Evolutionary conservation across 306 rosid genomes (phyloP), one percentile per base, ranked within the genome.

Genomic region (Fragaria nilgerrensis): DNA sequence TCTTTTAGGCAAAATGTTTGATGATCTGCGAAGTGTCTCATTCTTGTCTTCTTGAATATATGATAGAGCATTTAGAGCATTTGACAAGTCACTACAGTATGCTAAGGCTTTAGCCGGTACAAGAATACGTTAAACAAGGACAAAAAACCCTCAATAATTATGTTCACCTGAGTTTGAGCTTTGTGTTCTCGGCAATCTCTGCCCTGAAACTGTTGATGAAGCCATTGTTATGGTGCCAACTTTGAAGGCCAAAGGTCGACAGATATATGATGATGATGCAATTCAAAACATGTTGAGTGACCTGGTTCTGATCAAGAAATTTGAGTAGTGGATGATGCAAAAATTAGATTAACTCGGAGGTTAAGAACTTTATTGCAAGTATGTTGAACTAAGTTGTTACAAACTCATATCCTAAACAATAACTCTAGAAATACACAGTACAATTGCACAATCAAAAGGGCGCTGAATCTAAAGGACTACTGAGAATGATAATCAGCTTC

Each of bases 161-260:
- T 48, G 8, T 37, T 37, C 41, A 37, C 1, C 22, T 5, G 58
- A 17, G 23, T 17, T 52, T 52, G 86, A 94, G 98, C 87, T 94
- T 36, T 94, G 97, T 81, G 98, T 94, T 71, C 98, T 94, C 70
- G 98, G 98, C 47, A 95, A 95, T 86, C 96, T 92, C 76, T 94
- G 97, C 80, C 98, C 98, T 10, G 98, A 95, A 89, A 95, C 98
- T 68, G 97, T 92, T 76, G 97, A 90, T 87, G 97, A 95, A 89
- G 98, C 98, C 70, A 95, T 87, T 82, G 97, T 97, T 62, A 92
- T 92, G 96, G 97, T 95, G 44, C 98, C 98, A 32, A 90, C 93
- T 77, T 90, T 92, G 77, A 94, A 88, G 96, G 98, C 96, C 59
- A 91, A 92, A 80, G 97, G 25, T 55, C 25, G 97, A 72, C 88